These are phyloP conservation scores for Scutellaria baicalensis DNA, from an alignment of 257 asterid species.

Conservation along the genomic window DNA sequence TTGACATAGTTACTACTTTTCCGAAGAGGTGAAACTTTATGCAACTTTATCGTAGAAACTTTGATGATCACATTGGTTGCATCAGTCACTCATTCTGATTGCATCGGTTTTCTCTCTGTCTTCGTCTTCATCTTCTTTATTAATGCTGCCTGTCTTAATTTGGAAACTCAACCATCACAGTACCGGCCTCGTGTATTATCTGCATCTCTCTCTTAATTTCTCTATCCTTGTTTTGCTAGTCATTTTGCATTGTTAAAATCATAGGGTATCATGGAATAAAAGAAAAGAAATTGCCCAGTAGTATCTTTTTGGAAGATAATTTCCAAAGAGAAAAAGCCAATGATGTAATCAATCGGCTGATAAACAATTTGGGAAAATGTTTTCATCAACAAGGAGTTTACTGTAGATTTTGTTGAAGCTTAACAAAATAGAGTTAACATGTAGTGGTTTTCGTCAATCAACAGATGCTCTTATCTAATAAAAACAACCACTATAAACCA, in stretches of 20 bases:
- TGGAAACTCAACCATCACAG: background rate
- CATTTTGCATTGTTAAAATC: background rate
- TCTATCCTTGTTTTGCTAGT: background rate
- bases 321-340: background rate
- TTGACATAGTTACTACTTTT: background rate
- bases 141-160: background rate
- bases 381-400: too few relatives aligned
- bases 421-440: too few relatives aligned
- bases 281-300: background rate
- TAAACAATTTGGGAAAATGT: too few relatives aligned
- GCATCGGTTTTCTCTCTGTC: background rate
- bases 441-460: too few relatives aligned
- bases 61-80: slow-evolving; percentile 4
- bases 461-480: background rate
- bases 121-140: background rate
- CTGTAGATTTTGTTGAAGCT: too few relatives aligned
- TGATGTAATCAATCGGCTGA: background rate
- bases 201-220: background rate
- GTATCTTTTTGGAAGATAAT: background rate
- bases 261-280: background rate
- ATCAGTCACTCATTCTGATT: background rate
- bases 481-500: background rate
- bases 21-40: background rate
- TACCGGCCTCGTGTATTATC: background rate
- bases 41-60: background rate